Conservation (phyloP, 345 rosid genomes). For the Raphanus raphanistrum region DNA sequence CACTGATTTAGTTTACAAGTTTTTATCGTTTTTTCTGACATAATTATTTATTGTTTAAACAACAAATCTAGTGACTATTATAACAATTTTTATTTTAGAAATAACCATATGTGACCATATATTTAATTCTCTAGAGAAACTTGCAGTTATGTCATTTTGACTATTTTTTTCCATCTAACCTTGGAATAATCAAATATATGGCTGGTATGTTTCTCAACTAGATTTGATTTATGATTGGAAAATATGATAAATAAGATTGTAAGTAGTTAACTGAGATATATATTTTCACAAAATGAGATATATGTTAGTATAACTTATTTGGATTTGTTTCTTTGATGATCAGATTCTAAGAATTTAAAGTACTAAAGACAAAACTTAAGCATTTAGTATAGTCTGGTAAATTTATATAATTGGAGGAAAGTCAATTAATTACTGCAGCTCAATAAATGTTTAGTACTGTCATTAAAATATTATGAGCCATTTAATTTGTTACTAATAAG, state of each 20-base stretch:
- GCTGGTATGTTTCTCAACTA: not conserved
- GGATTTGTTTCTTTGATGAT: not conserved
- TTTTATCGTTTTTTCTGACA: too few species aligned
- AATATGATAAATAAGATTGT: not conserved
- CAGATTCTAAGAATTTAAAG: not conserved
- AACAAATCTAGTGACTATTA: not conserved
- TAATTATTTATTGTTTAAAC: constrained; percentile 1
- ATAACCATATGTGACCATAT: not conserved
- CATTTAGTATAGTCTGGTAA: not conserved
- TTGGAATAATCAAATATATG: not conserved
- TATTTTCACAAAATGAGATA: not conserved
- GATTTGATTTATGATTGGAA: not conserved
- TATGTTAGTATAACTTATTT: not conserved
- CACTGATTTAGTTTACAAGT: too few species aligned
- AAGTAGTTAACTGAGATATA: not conserved
- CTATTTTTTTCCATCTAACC: not conserved
- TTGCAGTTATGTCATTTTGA: constrained; percentile 20
- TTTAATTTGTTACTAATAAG: not conserved
- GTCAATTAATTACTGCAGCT: not conserved
- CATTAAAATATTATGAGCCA: not conserved
- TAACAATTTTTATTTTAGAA: too few species aligned
- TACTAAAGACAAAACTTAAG: not conserved
- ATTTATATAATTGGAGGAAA: not conserved
- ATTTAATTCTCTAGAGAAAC: not conserved
- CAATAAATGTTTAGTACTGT: not conserved